Evolutionary conservation across 1,139 yeast genomes (phyloP), one percentile per base, ranked within the genome.

Genomic region (Lodderomyces oxycetoniae): DNA sequence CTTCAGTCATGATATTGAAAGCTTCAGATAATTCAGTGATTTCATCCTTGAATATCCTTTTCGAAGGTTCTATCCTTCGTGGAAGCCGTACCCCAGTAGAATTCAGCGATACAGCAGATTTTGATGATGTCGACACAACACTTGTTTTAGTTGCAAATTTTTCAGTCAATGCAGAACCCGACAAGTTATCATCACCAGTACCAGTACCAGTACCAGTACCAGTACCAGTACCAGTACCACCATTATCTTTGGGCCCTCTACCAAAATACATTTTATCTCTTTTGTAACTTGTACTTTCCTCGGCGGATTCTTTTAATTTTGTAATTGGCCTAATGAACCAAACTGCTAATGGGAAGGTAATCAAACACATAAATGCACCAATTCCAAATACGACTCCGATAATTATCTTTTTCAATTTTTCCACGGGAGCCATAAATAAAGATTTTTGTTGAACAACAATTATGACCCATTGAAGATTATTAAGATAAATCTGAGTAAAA

Each of bases 1-100:
- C 95, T 49, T 81, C 88, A 5, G 94, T 80, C 96, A 89, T 87
- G 26, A 80, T 79, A 52, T 88, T 88, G 57, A 88, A 91, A 0
- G 95, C 91, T 33, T 82, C 91, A 0, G 94, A 80, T 33, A 89
- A 64, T 47, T 87, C 95, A 0, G 91, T 82, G 33, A 89, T 69
- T 57, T 91, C 98, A 62, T 91, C 96, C 34, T 77, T 71, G 50
- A 86, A 78, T 30, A 83, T 55, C 31, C 81, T 67, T 36, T 75
- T 67, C n/a, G 77, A 66, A 19, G 60, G 62, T 1, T 77, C 74
- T 5, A 80, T 79, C 38, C 74, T 62, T 1, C 73, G 63, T 0
- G 80, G 77, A 17, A 66, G 50, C 30, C 67, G 47, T 28, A 66
- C 65, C 4, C 66, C 74, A 4, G 66, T 54, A 4, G 71, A 61